These are phyloP conservation scores for Calonectria fujianensis DNA, from an alignment of 2,329 filamentous ascomycete genomes.

Conservation along the genomic window DNA sequence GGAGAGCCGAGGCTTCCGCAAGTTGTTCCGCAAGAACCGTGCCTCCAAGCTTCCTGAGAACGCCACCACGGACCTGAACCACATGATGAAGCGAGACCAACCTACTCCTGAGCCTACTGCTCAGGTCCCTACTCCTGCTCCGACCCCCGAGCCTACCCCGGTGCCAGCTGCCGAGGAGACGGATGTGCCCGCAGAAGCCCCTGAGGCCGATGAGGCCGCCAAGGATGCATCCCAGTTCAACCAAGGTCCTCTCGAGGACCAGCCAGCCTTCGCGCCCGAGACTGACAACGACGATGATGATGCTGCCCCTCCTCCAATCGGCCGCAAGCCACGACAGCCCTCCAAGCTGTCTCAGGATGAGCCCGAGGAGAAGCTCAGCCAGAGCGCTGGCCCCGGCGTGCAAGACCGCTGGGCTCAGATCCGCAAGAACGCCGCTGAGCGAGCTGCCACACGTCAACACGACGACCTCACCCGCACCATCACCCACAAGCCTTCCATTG, in stretches of 20 bases:
- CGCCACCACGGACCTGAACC: constrained; percentile 70
- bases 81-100: constrained; percentile 67
- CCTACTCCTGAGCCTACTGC: constrained; percentile 50
- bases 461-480: constrained; percentile 78
- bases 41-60: constrained; percentile 74
- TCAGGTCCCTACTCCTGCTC: constrained; percentile 52
- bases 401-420: constrained; percentile 97
- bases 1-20: constrained; percentile 74
- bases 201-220: constrained; percentile 47
- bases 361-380: constrained; percentile 59
- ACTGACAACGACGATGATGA: constrained; percentile 69
- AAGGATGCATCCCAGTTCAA: constrained; percentile 78
- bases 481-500: constrained; percentile 71
- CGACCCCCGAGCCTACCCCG: constrained; percentile 54
- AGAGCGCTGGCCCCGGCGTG: constrained; percentile 59
- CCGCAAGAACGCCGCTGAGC: constrained; percentile 92
- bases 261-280: constrained; percentile 87
- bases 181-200: constrained; percentile 38
- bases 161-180: constrained; percentile 47
- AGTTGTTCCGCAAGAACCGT: constrained; percentile 80
- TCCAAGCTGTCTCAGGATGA: constrained; percentile 52
- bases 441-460: constrained; percentile 79
- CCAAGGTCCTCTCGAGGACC: constrained; percentile 90
- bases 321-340: constrained; percentile 61
- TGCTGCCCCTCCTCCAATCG: constrained; percentile 73